phyloP scores from a whole-genome alignment of 2,329 filamentous ascomycete species.

The Aspergillus sp. region DNA sequence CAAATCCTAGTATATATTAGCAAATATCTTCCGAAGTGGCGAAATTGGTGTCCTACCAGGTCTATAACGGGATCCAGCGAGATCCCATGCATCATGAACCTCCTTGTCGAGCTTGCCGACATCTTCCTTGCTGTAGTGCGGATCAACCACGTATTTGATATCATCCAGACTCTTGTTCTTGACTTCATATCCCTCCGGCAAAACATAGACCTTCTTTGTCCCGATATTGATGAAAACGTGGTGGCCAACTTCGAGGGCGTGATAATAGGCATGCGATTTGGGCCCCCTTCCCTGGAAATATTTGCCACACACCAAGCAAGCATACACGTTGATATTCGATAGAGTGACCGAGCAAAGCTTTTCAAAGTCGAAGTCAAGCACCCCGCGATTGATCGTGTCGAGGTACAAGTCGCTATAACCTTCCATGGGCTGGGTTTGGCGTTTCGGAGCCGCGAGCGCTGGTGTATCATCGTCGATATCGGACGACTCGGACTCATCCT shows the following conservation, averaged over 20 bases:
- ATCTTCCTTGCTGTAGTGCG: slow-evolving; percentile 73
- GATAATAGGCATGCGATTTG: slow-evolving; percentile 95
- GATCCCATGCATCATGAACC: slow-evolving; percentile 61
- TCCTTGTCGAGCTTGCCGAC: slow-evolving; percentile 72
- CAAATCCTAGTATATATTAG: slow-evolving; percentile 56
- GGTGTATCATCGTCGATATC: slow-evolving; percentile 34
- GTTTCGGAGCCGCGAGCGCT: slow-evolving; percentile 38
- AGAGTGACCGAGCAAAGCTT: slow-evolving; percentile 95
- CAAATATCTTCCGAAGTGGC: not conserved
- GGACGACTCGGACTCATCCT: slow-evolving; percentile 20
- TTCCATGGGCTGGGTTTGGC: slow-evolving; percentile 73
- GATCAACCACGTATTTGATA: slow-evolving; percentile 96
- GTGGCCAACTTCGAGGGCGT: slow-evolving; percentile 89
- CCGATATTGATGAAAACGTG: slow-evolving; percentile 99
- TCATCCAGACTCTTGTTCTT: slow-evolving; percentile 91
- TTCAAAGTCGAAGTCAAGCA: slow-evolving; percentile 97
- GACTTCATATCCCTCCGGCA: slow-evolving; percentile 96
- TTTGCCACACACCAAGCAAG: slow-evolving; percentile 93
- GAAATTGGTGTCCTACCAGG: slow-evolving; percentile 49
- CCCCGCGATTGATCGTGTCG: slow-evolving; percentile 88
- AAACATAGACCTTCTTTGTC: slow-evolving; percentile 40
- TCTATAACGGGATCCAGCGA: slow-evolving; percentile 78
- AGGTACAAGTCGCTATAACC: slow-evolving; percentile 96
- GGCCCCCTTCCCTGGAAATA: slow-evolving; percentile 93
- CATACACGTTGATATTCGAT: slow-evolving; percentile 98